A percentile compares a stretch with the other conserved stretches of the same genome.
Evolutionary conservation across 2,329 filamentous ascomycete species (phyloP).

Genomic region (Venturia oleaginea): DNA sequence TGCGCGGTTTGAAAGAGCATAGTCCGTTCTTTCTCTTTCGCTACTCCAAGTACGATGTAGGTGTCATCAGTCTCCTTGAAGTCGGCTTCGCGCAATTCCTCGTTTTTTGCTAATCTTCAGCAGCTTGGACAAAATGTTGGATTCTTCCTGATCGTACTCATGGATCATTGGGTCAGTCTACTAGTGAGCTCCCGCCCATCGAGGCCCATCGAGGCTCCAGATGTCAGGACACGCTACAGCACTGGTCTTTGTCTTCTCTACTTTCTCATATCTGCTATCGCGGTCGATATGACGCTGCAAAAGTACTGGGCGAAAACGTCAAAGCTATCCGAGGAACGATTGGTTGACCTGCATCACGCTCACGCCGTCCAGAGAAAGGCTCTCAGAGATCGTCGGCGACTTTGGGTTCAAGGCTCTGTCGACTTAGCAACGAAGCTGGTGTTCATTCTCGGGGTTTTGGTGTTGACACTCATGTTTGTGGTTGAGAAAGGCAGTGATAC

Average conservation of each 20-base stretch:
- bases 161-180: conserved; percentile 4
- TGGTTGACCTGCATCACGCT: conserved; percentile 6
- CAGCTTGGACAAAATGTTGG: conserved; percentile 9
- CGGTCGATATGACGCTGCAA: conserved; percentile 8
- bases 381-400: not conserved
- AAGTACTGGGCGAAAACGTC: conserved; percentile 4
- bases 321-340: conserved; percentile 4
- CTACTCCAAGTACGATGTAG: conserved; percentile 7
- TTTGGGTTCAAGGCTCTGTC: not conserved
- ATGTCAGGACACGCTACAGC: not conserved
- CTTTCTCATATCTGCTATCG: conserved; percentile 3
- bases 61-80: not conserved
- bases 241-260: conserved; percentile 5
- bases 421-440: not conserved
- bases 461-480: not conserved
- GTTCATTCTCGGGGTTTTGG: not conserved
- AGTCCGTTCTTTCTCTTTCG: conserved; percentile 3
- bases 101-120: not conserved
- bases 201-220: not conserved
- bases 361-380: not conserved
- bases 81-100: not conserved
- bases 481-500: not conserved
- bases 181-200: not conserved
- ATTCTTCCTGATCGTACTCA: conserved; percentile 2
- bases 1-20: conserved; percentile 7